Conservation (phyloP, 2,329 filamentous ascomycete genomes). For the Pleurostoma richardsiae region DNA sequence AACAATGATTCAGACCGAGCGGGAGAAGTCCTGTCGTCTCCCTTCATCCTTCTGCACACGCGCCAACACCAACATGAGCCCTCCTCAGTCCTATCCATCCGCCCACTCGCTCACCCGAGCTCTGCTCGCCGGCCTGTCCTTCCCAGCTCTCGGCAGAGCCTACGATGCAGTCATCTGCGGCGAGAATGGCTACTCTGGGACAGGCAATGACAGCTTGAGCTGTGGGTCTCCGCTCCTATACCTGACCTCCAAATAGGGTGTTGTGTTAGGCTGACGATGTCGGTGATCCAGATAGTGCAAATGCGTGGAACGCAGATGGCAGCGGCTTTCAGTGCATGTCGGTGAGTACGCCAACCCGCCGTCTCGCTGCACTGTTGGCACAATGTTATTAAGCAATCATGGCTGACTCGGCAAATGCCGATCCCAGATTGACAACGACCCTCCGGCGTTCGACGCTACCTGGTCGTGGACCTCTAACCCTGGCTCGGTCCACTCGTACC, state of each 20-base stretch:
- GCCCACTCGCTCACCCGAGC: slow-evolving; percentile 5
- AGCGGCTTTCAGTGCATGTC: slow-evolving; percentile 22
- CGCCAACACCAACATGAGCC: neutral
- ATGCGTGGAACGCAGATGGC: slow-evolving; percentile 22
- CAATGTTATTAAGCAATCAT: neutral
- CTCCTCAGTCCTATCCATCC: slow-evolving; percentile 1
- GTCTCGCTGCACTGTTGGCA: neutral
- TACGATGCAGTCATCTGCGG: slow-evolving; percentile 22
- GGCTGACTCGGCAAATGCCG: slow-evolving; percentile 7
- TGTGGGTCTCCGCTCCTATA: slow-evolving; percentile 12
- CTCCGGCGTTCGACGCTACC: slow-evolving; percentile 22
- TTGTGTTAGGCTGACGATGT: slow-evolving; percentile 1
- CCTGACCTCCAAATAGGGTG: neutral
- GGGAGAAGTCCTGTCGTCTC: neutral
- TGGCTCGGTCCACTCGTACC: slow-evolving; percentile 22
- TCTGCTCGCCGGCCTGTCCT: slow-evolving; percentile 10
- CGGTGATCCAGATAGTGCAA: slow-evolving; percentile 16
- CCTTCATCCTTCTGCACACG: neutral
- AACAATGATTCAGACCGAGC: neutral
- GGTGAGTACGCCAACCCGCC: slow-evolving; percentile 12
- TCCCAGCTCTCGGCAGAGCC: slow-evolving; percentile 7
- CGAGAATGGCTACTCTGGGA: slow-evolving; percentile 17
- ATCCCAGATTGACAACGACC: slow-evolving; percentile 14
- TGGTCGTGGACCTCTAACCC: slow-evolving; percentile 21
- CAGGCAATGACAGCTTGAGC: slow-evolving; percentile 11